Evolutionary conservation across 495 filamentous ascomycete species (phyloP).

Genomic region (Penicillium ochrochloron): DNA sequence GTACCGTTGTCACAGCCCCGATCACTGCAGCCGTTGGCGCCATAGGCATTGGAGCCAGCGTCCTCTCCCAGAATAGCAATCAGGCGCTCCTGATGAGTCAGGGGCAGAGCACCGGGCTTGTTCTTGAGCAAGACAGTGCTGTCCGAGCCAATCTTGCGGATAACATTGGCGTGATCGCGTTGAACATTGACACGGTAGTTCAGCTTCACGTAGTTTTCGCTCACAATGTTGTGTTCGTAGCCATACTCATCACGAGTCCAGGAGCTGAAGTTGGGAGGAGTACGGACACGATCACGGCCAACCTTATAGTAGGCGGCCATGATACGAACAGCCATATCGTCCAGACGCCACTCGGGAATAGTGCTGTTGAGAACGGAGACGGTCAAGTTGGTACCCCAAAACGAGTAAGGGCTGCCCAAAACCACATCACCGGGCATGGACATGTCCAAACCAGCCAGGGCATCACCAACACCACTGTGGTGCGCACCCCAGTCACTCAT

Average conservation of each 20-base stretch:
- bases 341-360: slow-evolving; percentile 85
- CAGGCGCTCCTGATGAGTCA: slow-evolving; percentile 73
- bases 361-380: slow-evolving; percentile 88
- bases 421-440: slow-evolving; percentile 87
- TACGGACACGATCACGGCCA: slow-evolving; percentile 64
- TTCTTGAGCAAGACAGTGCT: slow-evolving; percentile 93
- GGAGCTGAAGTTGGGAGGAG: slow-evolving; percentile 83
- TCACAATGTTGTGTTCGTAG: slow-evolving; percentile 63
- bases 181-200: slow-evolving; percentile 89
- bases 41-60: slow-evolving; percentile 73
- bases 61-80: slow-evolving; percentile 87
- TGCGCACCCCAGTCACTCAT: slow-evolving; percentile 92
- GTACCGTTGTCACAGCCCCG: slow-evolving; percentile 86
- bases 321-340: slow-evolving; percentile 92
- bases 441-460: slow-evolving; percentile 91
- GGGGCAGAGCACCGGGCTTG: slow-evolving; percentile 66
- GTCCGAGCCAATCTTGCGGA: slow-evolving; percentile 73
- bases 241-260: slow-evolving; percentile 83
- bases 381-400: slow-evolving; percentile 87
- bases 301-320: slow-evolving; percentile 95
- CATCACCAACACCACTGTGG: slow-evolving; percentile 76
- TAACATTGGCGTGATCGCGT: slow-evolving; percentile 69
- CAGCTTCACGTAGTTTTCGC: slow-evolving; percentile 66
- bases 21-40: slow-evolving; percentile 86
- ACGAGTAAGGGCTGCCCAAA: slow-evolving; percentile 74